phyloP scores from a whole-genome alignment of 805 yeast species.

The Cyberlindnera misumaiensis region DNA sequence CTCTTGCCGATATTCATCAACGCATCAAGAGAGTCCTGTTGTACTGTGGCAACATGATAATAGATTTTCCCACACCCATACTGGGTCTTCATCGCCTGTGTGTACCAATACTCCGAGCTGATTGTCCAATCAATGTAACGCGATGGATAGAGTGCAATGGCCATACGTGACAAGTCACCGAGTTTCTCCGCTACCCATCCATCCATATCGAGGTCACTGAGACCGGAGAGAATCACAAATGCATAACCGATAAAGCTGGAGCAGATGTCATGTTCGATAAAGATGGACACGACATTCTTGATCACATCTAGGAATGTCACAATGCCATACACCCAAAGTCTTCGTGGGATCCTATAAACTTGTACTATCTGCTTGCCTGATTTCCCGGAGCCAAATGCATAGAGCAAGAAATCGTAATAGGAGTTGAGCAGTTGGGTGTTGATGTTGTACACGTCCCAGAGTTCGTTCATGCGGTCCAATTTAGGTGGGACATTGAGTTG shows the following conservation, averaged over 20 bases:
- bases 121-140: slow-evolving; percentile 81
- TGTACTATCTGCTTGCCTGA: slow-evolving; percentile 75
- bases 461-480: slow-evolving; percentile 48
- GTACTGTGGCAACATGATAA: slow-evolving; percentile 84
- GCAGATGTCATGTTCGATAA: slow-evolving; percentile 72
- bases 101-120: slow-evolving; percentile 80
- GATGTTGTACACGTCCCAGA: slow-evolving; percentile 67
- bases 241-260: slow-evolving; percentile 70
- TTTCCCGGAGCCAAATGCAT: slow-evolving; percentile 66
- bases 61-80: slow-evolving; percentile 83
- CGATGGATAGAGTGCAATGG: slow-evolving; percentile 76
- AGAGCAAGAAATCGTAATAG: slow-evolving; percentile 64
- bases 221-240: slow-evolving; percentile 42
- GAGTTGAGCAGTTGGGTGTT: slow-evolving; percentile 61
- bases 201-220: slow-evolving; percentile 28
- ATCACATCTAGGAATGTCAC: slow-evolving; percentile 74
- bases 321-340: slow-evolving; percentile 83
- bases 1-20: slow-evolving; percentile 74
- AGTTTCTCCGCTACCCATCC: slow-evolving; percentile 71
- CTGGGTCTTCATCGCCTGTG: slow-evolving; percentile 61
- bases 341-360: slow-evolving; percentile 67
- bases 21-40: slow-evolving; percentile 63
- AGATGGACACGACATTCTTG: slow-evolving; percentile 65
- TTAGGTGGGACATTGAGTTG: slow-evolving; percentile 48
- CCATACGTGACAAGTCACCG: slow-evolving; percentile 84